These are phyloP conservation scores for Monosporascus sp. DNA, from an alignment of 2,329 filamentous ascomycete genomes.

Conservation along the genomic window DNA sequence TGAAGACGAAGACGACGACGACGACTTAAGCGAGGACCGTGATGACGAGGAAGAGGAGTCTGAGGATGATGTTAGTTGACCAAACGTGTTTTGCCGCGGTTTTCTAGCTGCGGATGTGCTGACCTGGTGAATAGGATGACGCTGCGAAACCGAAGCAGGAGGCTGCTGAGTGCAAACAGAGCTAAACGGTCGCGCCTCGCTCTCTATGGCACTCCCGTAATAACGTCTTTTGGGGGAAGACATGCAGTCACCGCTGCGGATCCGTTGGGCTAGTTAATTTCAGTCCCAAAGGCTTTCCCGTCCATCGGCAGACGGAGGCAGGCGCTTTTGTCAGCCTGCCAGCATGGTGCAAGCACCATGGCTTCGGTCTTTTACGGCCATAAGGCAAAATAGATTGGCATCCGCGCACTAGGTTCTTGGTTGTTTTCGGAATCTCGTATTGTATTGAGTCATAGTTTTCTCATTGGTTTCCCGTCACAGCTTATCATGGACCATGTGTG, in stretches of 20 bases:
- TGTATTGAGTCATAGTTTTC: constrained; percentile 30
- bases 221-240: neutral
- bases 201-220: constrained; percentile 1
- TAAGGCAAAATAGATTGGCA: constrained; percentile 29
- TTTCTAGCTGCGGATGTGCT: constrained; percentile 8
- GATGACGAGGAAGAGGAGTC: constrained; percentile 75
- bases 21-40: constrained; percentile 75
- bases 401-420: constrained; percentile 23
- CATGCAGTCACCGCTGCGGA: neutral
- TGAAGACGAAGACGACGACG: constrained; percentile 82
- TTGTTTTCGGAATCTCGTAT: constrained; percentile 27
- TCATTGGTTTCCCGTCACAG: constrained; percentile 22
- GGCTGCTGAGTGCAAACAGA: constrained; percentile 94
- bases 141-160: constrained; percentile 89
- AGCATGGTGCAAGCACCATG: constrained; percentile 24
- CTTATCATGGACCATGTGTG: constrained; percentile 7
- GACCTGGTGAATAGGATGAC: constrained; percentile 60
- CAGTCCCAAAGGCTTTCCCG: constrained; percentile 4
- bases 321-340: constrained; percentile 18
- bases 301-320: constrained; percentile 5
- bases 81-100: constrained; percentile 1
- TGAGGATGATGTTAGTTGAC: constrained; percentile 65
- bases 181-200: constrained; percentile 45
- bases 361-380: constrained; percentile 16
- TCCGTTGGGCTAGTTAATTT: neutral